These are phyloP conservation scores for Botrytis elliptica DNA, from an alignment of 2,329 filamentous ascomycete genomes.

Conservation along the genomic window DNA sequence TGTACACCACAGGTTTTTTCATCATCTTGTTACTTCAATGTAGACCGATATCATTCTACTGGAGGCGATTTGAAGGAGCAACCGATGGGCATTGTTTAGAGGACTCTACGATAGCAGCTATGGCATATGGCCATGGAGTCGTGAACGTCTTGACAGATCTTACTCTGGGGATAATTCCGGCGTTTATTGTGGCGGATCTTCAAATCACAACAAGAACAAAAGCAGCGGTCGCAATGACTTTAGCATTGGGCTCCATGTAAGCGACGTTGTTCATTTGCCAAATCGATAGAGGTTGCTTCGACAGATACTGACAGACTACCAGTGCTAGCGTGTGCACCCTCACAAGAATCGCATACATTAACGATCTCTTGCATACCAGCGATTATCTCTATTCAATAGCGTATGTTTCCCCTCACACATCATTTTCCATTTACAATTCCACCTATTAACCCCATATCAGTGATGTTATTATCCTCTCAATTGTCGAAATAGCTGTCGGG, in stretches of 20 bases:
- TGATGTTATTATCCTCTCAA: conserved; percentile 23
- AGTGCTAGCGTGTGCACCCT: conserved; percentile 36
- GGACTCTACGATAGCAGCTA: conserved; percentile 32
- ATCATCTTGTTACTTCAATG: conserved; percentile 13
- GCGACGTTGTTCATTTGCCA: conserved; percentile 23
- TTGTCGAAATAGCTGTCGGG: conserved; percentile 32
- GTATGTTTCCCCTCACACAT: conserved; percentile 28
- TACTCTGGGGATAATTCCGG: conserved; percentile 43
- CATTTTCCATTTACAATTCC: no score
- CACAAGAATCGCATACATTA: conserved; percentile 34
- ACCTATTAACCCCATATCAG: not conserved
- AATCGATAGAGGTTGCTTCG: not conserved
- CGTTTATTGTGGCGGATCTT: conserved; percentile 44
- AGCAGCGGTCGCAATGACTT: conserved; percentile 38
- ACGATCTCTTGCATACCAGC: conserved; percentile 23
- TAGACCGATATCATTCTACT: conserved; percentile 41
- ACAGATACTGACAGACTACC: conserved; percentile 7
- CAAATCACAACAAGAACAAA: conserved; percentile 43
- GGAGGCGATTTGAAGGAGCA: conserved; percentile 37
- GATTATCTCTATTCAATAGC: conserved; percentile 35
- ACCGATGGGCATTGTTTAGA: conserved; percentile 37
- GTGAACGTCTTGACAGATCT: conserved; percentile 43
- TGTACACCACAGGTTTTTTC: conserved; percentile 38
- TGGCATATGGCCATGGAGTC: conserved; percentile 42
- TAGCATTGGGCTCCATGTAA: conserved; percentile 42